Evolutionary conservation across 352 stramenopile genomes (phyloP).

Genomic region (Pythium plurisporium): DNA sequence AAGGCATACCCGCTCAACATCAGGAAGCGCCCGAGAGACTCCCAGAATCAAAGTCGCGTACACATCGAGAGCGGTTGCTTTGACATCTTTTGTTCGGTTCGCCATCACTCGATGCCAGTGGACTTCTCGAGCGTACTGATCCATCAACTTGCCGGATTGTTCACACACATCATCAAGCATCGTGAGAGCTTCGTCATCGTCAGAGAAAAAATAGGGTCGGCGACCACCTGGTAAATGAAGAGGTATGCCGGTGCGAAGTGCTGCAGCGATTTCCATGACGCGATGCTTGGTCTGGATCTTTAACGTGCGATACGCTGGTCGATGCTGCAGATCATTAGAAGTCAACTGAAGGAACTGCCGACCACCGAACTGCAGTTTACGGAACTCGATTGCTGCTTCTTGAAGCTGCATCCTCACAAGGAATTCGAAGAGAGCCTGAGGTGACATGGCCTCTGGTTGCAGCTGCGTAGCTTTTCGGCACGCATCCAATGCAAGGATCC

Average conservation of each 20-base stretch:
- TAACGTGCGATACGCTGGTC: conserved; percentile 39
- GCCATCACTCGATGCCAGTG: conserved; percentile 54
- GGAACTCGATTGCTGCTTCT: conserved; percentile 44
- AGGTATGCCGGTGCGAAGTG: conserved; percentile 33
- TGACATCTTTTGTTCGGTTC: conserved; percentile 30
- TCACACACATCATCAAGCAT: conserved; percentile 45
- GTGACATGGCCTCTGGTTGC: conserved; percentile 58
- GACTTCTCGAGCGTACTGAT: conserved; percentile 33
- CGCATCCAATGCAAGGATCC: conserved; percentile 52
- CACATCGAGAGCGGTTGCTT: conserved; percentile 45
- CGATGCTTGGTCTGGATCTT: conserved; percentile 53
- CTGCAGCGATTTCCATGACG: conserved; percentile 46
- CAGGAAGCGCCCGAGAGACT: conserved; percentile 37
- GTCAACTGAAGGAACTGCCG: conserved; percentile 40
- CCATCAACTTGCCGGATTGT: conserved; percentile 37
- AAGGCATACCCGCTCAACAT: conserved; percentile 39
- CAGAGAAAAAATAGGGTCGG: conserved; percentile 33
- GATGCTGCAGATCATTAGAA: conserved; percentile 48
- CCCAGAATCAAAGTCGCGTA: conserved; percentile 46
- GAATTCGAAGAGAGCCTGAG: conserved; percentile 39
- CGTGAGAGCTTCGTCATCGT: conserved; percentile 47
- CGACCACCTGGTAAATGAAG: conserved; percentile 34
- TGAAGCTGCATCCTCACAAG: conserved; percentile 45
- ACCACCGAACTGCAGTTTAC: conserved; percentile 36
- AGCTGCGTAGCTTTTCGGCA: conserved; percentile 44